Evolutionary conservation across 768 basidiomycete species (phyloP).

Genomic region (Wakefieldia striispora): DNA sequence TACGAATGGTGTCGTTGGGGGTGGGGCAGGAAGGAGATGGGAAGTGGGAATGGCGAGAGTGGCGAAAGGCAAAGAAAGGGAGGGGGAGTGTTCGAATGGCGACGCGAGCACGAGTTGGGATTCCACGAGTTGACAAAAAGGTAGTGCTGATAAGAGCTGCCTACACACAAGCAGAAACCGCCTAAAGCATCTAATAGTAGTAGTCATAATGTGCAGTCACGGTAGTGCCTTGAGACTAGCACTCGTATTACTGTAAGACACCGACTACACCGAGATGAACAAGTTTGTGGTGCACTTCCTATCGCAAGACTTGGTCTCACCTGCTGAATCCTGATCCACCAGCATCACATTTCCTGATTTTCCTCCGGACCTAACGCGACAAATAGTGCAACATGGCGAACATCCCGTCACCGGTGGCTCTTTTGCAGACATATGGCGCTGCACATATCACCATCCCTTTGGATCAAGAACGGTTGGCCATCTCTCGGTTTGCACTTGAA

Average conservation of each 20-base stretch:
- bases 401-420: constrained; percentile 2
- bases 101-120: not conserved
- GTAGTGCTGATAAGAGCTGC: too few relatives aligned
- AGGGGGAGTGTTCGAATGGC: not conserved
- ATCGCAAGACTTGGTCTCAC: not conserved
- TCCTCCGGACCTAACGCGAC: constrained; percentile 11
- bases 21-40: not conserved
- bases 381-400: not conserved
- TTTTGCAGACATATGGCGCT: constrained; percentile 12
- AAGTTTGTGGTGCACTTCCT: not conserved
- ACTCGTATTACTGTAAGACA: too few relatives aligned
- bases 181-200: too few relatives aligned
- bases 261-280: too few relatives aligned
- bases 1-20: not conserved
- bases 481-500: not conserved
- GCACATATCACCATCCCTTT: not conserved
- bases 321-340: not conserved
- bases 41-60: not conserved
- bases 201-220: too few relatives aligned
- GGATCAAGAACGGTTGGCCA: constrained; percentile 2
- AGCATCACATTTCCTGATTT: constrained; percentile 15
- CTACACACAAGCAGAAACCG: too few relatives aligned
- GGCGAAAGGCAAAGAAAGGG: constrained; percentile 17
- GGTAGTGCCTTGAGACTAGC: too few relatives aligned
- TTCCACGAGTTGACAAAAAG: constrained; percentile 12